These are phyloP conservation scores for Colletotrichum gloeosporioides DNA, from an alignment of 2,329 filamentous ascomycete species.

Conservation along the genomic window DNA sequence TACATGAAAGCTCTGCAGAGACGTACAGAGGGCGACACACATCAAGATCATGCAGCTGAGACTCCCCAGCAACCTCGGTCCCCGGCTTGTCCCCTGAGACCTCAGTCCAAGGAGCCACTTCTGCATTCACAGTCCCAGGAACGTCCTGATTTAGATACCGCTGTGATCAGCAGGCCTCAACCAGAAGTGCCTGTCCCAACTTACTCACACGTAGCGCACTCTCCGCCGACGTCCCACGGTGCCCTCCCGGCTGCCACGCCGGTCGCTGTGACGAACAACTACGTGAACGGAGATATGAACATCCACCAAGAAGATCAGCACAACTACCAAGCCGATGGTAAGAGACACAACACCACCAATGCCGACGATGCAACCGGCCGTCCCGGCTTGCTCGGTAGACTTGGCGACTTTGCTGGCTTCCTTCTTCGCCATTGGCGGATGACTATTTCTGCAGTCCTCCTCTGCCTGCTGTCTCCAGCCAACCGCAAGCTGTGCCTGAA, in stretches of 20 bases:
- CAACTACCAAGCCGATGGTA: neutral
- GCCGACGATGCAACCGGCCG: neutral
- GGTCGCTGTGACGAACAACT: neutral
- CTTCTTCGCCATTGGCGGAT: neutral
- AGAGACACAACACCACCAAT: neutral
- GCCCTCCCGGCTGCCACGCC: neutral
- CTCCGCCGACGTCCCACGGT: neutral
- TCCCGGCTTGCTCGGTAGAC: neutral
- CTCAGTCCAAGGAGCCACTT: neutral
- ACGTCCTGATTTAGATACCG: neutral
- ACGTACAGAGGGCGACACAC: neutral
- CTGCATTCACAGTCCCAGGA: neutral
- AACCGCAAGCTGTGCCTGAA: neutral
- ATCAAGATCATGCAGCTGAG: neutral
- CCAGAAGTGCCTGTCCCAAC: neutral
- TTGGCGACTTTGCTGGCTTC: neutral
- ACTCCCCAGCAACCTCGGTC: neutral
- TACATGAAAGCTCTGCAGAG: neutral
- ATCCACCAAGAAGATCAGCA: neutral
- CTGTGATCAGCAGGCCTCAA: neutral
- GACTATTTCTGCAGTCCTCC: neutral
- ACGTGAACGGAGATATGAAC: neutral
- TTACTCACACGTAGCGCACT: neutral
- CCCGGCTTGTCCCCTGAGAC: neutral
- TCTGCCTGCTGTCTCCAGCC: neutral